Base-by-base conservation (phyloP, 1,284 basidiomycete genomes). In the Irpex sp. region DNA sequence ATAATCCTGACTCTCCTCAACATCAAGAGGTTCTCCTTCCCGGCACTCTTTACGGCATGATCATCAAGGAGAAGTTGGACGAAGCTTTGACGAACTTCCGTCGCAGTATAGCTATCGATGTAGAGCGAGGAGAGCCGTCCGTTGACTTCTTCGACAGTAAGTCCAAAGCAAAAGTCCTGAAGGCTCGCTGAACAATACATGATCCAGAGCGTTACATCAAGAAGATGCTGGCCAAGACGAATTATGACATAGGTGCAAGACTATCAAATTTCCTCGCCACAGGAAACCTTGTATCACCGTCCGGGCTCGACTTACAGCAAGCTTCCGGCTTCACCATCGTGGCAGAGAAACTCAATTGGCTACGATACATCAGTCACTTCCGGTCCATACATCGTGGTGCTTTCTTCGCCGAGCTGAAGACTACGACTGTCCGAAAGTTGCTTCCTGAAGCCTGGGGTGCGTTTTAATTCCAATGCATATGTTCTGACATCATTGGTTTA, bases 381-480 rank as follows among this genome's bases (percentile, higher is more conserved):
- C 85, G 97, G 62, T 98, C 94, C 75, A 96, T 99, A 51, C 97
- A 99, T 79, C 93, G 97, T 79, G 97, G 97, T 77, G 95, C 97
- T 51, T 99, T 99, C 87, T 99, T 99, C 74, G 95, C 97, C 21
- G 96, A 99, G 75, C 86, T 99, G 65, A 99, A 99, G 82, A 99
- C 97, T 0, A 99, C 97, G 0, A 91, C 95, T 21, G 97, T 99
- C 57, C 92, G 97, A 71, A 99, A 99, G 77, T 81, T 99, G 64
- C 81, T 99, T 19, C 97, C 97, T 11, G 97, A 99, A 79, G 94
- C 97, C 43, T 99, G 97, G 97, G 97, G 93, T 93, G 71, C 68
- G 84, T 73, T 17, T 21, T 2, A 13, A 39, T 17, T 37, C 46
- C 51, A 19, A 9, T 62, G 51, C 21, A 17, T 43, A 5, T 36